These are phyloP conservation scores for Russula virescens DNA, from an alignment of 768 basidiomycete genomes.

Conservation along the genomic window DNA sequence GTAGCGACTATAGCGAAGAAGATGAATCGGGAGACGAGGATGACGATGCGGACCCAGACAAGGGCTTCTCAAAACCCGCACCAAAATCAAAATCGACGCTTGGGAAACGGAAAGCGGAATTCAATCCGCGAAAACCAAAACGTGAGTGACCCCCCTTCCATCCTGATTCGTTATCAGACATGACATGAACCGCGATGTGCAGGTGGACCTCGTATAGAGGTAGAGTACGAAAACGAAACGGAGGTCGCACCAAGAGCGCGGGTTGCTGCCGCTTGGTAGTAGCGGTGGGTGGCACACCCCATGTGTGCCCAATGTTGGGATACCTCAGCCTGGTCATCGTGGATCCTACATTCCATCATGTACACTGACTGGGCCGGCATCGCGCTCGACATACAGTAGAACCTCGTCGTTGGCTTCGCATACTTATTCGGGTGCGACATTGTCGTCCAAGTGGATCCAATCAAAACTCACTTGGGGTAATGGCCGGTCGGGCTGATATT, in stretches of 20 bases:
- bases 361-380: neutral
- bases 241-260: constrained; percentile 7
- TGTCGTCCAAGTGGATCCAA: neutral
- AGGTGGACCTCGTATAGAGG: constrained; percentile 20
- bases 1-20: constrained; percentile 1
- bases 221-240: constrained; percentile 20
- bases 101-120: constrained; percentile 16
- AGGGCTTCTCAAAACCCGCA: neutral
- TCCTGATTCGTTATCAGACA: neutral
- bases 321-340: neutral
- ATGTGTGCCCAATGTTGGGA: neutral
- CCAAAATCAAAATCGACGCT: constrained; percentile 11
- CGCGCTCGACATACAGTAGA: neutral
- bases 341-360: neutral
- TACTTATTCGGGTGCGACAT: neutral
- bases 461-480: neutral
- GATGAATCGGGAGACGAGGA: constrained; percentile 10
- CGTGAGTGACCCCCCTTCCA: neutral
- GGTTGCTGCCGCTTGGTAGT: constrained; percentile 15
- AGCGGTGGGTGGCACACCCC: neutral
- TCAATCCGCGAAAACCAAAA: constrained; percentile 17
- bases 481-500: neutral
- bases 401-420: neutral
- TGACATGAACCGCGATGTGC: neutral
- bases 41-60: neutral